A percentile compares a stretch with the other conserved stretches of the same genome.
Evolutionary conservation across 2,329 filamentous ascomycete genomes (phyloP).

Genomic region (Penicillium sclerotigenum): DNA sequence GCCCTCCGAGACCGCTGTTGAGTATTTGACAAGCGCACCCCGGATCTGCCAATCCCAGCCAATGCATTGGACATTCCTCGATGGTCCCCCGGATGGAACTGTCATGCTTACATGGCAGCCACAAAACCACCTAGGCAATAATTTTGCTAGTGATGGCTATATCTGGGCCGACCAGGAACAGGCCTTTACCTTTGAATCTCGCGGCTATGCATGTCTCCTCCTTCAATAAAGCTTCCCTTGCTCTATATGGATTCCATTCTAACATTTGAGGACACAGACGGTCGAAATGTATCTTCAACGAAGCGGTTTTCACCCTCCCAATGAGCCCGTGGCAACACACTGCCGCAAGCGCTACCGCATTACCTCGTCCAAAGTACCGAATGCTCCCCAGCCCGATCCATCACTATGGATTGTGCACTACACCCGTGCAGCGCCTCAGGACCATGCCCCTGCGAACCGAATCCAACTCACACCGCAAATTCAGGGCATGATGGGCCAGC

Average conservation of each 20-base stretch:
- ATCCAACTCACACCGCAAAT: conserved; percentile 47
- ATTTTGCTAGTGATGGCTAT: conserved; percentile 87
- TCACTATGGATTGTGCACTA: conserved; percentile 92
- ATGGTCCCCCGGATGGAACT: conserved; percentile 75
- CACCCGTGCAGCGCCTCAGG: conserved; percentile 68
- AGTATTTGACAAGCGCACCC: conserved; percentile 79
- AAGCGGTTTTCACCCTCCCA: conserved; percentile 70
- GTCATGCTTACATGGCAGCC: conserved; percentile 89
- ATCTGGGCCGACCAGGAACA: conserved; percentile 83
- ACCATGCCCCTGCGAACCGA: conserved; percentile 65
- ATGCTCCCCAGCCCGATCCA: conserved; percentile 70
- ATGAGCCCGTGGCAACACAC: conserved; percentile 71
- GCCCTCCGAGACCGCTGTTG: conserved; percentile 71
- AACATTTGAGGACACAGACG: conserved; percentile 53
- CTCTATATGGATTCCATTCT: neutral
- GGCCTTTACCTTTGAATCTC: conserved; percentile 69
- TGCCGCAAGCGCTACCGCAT: conserved; percentile 84
- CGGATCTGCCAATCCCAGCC: conserved; percentile 78
- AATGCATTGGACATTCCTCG: conserved; percentile 91
- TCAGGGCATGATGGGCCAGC: conserved; percentile 44
- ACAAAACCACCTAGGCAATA: conserved; percentile 63
- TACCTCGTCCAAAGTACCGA: conserved; percentile 65
- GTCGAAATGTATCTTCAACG: conserved; percentile 87
- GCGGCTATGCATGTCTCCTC: conserved; percentile 57
- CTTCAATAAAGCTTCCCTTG: neutral